Conservation (phyloP, 179 eudicot species). For the Vitellaria paradoxa region DNA sequence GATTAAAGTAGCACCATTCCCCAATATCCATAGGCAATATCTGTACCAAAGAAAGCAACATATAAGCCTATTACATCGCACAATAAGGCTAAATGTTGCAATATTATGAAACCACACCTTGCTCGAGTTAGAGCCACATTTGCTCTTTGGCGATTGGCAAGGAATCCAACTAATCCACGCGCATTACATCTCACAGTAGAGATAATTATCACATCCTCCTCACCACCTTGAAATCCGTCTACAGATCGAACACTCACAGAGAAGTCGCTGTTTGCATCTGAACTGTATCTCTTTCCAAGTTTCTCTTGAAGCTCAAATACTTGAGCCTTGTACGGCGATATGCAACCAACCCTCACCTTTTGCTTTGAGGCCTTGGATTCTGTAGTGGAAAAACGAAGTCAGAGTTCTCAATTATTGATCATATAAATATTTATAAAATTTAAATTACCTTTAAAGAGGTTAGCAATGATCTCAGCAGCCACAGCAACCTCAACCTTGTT, state of each 20-base stretch:
- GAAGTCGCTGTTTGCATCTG: conserved; percentile 27
- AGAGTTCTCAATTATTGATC: neutral
- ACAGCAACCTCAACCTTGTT: conserved; percentile 48
- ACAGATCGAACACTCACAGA: conserved; percentile 53
- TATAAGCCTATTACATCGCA: neutral
- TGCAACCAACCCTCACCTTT: conserved; percentile 51
- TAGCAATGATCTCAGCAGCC: conserved; percentile 36
- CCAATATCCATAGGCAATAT: conserved; percentile 64
- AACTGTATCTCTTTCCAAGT: conserved; percentile 42
- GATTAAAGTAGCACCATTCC: conserved; percentile 38
- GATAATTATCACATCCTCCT: conserved; percentile 9
- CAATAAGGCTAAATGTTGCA: neutral
- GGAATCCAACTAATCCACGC: conserved; percentile 57
- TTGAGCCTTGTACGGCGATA: conserved; percentile 76
- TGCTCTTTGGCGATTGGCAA: conserved; percentile 46
- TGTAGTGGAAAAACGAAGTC: conserved; percentile 14
- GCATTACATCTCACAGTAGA: conserved; percentile 25
- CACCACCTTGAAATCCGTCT: conserved; percentile 50
- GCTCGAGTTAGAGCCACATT: conserved; percentile 74
- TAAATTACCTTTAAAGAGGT: conserved; percentile 42
- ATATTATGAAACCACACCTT: conserved; percentile 29
- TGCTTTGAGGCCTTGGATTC: conserved; percentile 27
- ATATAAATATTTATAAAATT: too few relatives aligned
- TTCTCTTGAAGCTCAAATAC: conserved; percentile 41
- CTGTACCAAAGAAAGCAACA: conserved; percentile 17